Evolutionary conservation across 1,284 basidiomycete genomes (phyloP), one percentile per base, ranked within the genome.

Genomic region (Trichosporon sp.): DNA sequence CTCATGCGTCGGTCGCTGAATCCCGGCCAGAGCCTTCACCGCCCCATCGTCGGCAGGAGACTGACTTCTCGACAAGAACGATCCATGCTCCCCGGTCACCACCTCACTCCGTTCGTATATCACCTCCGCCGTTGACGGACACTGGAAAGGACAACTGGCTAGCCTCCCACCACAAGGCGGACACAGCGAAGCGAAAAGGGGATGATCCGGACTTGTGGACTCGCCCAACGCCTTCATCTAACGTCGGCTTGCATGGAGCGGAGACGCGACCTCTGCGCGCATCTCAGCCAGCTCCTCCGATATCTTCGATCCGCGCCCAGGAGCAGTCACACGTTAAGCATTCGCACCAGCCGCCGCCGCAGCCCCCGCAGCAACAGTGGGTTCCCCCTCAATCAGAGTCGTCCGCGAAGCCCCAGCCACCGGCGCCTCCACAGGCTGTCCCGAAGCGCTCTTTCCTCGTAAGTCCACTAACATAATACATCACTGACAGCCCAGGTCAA

Each of bases 401-500:
- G 29, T 16, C 60, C 10, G n/a, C 13, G 2, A 44, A 44, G 9
- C 4, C 19, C 19, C 40, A 21, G 7, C 19, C 40, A 2, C 40
- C 40, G 4, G 40, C 19, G 4, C 44, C 34, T 29, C 49, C 60
- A 8, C 49, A 54, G 27, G 27, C 25, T 9, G 49, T 54, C 10
- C 49, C 49, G 2, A 71, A 72, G 56, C 60, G 73, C 10, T 69
- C 69, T 1, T 73, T 72, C 57, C 16, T 74, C 32, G 72, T 76
- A 31, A 68, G 71, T 4, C 16, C 16, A 7, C 21, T 4, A n/a
- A 5, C 21, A 21, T 23, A n/a, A 13, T 4, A 14, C 8, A 5
- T 8, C 25, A n/a, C 57, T 58, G 14, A 29, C 31, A 7, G 8
- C n/a, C n/a, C 44, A 81, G 87, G 88, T 93, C 29, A 95, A 95